These are phyloP conservation scores for Thuidium tamariscinum DNA, from an alignment of 225 moss, liverwort and hornwort species.

Conservation along the genomic window DNA sequence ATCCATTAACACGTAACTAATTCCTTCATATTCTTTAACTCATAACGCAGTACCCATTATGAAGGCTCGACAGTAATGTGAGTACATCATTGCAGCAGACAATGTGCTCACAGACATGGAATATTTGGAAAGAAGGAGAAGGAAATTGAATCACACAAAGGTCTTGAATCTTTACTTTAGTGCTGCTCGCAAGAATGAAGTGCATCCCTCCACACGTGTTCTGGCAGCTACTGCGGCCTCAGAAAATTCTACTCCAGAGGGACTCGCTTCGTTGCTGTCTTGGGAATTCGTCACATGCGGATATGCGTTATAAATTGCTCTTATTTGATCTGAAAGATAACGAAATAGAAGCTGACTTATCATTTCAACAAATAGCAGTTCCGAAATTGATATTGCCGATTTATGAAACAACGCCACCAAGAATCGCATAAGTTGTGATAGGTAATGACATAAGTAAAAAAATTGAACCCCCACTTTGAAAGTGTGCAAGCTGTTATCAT, in stretches of 20 bases:
- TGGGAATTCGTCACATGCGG: slow-evolving; percentile 33
- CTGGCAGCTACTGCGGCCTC: slow-evolving; percentile 63
- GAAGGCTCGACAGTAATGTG: not conserved
- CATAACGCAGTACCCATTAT: not conserved
- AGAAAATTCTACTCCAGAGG: slow-evolving; percentile 25
- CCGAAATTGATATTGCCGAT: not conserved
- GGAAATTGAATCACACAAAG: not conserved
- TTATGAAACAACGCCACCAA: not conserved
- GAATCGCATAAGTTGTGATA: not conserved
- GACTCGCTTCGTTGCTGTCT: slow-evolving; percentile 17
- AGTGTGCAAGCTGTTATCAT: not conserved
- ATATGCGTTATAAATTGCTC: slow-evolving; percentile 55
- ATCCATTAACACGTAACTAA: not conserved
- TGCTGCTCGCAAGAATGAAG: slow-evolving; percentile 78
- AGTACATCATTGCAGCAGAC: not conserved
- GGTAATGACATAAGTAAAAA: not conserved
- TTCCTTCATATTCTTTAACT: not conserved
- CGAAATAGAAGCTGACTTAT: not conserved
- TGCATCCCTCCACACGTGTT: slow-evolving; percentile 88
- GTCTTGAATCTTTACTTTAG: slow-evolving; percentile 44
- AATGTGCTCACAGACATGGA: not conserved
- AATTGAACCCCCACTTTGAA: not conserved
- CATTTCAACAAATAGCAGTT: not conserved
- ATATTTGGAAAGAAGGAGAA: not conserved
- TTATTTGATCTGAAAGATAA: slow-evolving; percentile 48